Conservation (phyloP, 306 rosid genomes). For the Glycyrrhiza uralensis region DNA sequence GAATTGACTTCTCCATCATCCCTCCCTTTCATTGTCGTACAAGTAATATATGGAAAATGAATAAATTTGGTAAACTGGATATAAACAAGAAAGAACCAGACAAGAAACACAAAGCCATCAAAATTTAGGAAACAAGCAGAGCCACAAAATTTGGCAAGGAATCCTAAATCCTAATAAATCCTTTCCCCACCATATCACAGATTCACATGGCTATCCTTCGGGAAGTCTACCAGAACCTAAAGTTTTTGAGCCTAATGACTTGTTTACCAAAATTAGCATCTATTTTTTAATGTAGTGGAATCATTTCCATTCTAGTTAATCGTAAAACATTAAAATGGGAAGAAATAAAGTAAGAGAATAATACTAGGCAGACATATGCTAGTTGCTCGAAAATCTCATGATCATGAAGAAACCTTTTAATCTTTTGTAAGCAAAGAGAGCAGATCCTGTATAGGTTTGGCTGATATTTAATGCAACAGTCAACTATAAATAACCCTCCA, state of each 20-base stretch:
- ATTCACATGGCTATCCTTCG: neutral
- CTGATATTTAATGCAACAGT: neutral
- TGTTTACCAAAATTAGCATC: neutral
- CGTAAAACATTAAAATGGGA: constrained; percentile 5
- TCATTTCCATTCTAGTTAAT: constrained; percentile 7
- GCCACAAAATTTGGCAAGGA: constrained; percentile 9
- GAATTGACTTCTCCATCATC: constrained; percentile 40
- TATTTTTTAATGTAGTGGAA: neutral
- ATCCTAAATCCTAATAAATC: constrained; percentile 1
- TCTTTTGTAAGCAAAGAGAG: neutral
- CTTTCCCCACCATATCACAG: neutral
- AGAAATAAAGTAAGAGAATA: neutral
- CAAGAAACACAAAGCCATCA: neutral
- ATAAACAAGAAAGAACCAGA: constrained; percentile 20
- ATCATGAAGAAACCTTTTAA: neutral
- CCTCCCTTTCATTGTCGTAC: constrained; percentile 32
- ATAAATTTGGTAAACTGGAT: constrained; percentile 7
- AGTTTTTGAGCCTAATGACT: neutral
- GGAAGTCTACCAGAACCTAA: constrained; percentile 13
- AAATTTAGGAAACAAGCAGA: constrained; percentile 28
- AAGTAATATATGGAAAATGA: neutral
- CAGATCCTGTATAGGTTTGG: neutral
- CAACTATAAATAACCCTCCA: neutral
- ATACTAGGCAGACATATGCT: neutral
- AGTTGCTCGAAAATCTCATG: constrained; percentile 6